phyloP scores from a whole-genome alignment of 805 yeast genomes.

The Candida mattraensis region DNA sequence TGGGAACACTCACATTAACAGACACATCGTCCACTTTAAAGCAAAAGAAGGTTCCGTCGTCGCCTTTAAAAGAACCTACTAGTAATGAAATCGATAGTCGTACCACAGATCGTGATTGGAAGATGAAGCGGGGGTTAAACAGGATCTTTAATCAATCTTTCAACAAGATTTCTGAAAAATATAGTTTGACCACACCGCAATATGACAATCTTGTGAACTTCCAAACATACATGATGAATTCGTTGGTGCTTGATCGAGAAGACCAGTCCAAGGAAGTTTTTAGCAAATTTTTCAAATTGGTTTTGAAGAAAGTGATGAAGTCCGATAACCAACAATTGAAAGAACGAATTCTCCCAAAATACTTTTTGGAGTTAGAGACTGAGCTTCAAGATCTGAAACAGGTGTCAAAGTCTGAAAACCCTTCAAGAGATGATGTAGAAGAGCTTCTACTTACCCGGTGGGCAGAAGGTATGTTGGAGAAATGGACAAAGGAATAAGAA shows the following conservation, averaged over 20 bases:
- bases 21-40: conserved; percentile 9
- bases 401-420: conserved; percentile 3
- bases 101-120: conserved; percentile 12
- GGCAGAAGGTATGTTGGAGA: conserved; percentile 42
- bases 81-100: conserved; percentile 5
- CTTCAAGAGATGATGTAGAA: conserved; percentile 37
- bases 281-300: conserved; percentile 30
- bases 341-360: conserved; percentile 29
- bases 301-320: conserved; percentile 33
- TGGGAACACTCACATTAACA: conserved; percentile 14
- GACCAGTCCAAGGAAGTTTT: conserved; percentile 31
- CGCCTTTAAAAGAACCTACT: conserved; percentile 17
- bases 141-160: conserved; percentile 43
- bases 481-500: conserved; percentile 7
- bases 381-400: conserved; percentile 15
- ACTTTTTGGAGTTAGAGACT: conserved; percentile 22
- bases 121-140: conserved; percentile 31
- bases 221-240: conserved; percentile 36
- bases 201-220: conserved; percentile 44
- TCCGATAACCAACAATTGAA: conserved; percentile 27
- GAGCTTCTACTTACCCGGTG: conserved; percentile 48
- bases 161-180: conserved; percentile 44
- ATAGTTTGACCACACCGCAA: conserved; percentile 54
- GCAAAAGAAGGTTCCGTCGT: conserved; percentile 14
- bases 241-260: conserved; percentile 27